These are phyloP conservation scores for Senna siamea DNA, from an alignment of 306 rosid species.

Conservation along the genomic window DNA sequence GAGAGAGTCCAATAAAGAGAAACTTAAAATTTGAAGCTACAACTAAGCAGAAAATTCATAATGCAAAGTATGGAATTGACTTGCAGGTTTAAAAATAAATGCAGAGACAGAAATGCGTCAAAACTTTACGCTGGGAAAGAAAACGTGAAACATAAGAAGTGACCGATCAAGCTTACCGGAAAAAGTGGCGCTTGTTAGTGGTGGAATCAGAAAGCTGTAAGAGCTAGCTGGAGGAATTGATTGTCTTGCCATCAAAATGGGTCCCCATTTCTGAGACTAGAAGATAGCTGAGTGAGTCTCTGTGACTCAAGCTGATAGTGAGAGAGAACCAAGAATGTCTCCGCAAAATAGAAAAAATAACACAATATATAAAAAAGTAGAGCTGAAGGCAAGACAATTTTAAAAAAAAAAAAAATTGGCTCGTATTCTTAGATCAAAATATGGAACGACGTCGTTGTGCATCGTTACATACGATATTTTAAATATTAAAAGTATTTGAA, in stretches of 20 bases:
- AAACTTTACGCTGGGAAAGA: background rate
- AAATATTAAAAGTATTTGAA: no score
- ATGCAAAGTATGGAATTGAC: conserved; percentile 37
- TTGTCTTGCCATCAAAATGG: background rate
- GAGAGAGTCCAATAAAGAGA: conserved; percentile 11
- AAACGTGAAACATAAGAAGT: conserved; percentile 26
- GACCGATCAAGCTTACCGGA: conserved; percentile 17
- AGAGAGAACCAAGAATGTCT: background rate
- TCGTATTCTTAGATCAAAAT: no score
- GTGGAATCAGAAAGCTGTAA: conserved; percentile 42
- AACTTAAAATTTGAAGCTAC: conserved; percentile 31
- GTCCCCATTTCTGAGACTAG: conserved; percentile 30
- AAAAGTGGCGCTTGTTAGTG: conserved; percentile 25
- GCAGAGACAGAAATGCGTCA: conserved; percentile 2
- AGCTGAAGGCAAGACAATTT: background rate
- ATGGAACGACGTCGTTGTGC: no score
- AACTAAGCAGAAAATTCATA: conserved; percentile 31
- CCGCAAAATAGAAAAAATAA: background rate
- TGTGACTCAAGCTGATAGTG: background rate
- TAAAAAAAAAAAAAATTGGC: background rate
- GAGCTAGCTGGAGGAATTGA: conserved; percentile 17
- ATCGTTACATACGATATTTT: no score
- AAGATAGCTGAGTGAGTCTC: background rate
- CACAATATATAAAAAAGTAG: background rate
- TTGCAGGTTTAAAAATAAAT: conserved; percentile 26